phyloP scores from a whole-genome alignment of 495 filamentous ascomycete species.

The Penicillium nucicola region DNA sequence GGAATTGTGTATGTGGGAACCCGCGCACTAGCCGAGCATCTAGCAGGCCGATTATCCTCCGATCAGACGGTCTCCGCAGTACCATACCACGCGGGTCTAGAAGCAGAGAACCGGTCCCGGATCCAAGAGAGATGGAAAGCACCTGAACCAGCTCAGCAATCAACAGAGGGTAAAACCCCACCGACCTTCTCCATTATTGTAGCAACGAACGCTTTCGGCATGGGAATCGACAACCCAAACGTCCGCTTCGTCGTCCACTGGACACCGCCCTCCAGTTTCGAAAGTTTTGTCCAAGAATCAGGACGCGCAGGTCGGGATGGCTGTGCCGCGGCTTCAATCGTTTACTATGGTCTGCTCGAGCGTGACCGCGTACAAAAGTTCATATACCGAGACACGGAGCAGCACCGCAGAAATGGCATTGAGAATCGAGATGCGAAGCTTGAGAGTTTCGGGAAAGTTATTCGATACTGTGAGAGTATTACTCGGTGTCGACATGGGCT shows the following conservation, averaged over 20 bases:
- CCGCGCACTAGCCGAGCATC: slow-evolving; percentile 68
- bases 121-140: slow-evolving; percentile 69
- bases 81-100: slow-evolving; percentile 51
- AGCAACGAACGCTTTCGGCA: slow-evolving; percentile 92
- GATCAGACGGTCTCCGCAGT: slow-evolving; percentile 41
- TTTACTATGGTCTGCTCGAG: slow-evolving; percentile 86
- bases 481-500: slow-evolving; percentile 68
- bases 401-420: slow-evolving; percentile 33
- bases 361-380: slow-evolving; percentile 67
- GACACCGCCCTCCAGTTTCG: slow-evolving; percentile 87
- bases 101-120: slow-evolving; percentile 36
- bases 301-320: slow-evolving; percentile 89
- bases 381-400: slow-evolving; percentile 35
- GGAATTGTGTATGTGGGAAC: slow-evolving; percentile 90
- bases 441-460: slow-evolving; percentile 54
- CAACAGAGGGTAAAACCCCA: slow-evolving; percentile 3
- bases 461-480: slow-evolving; percentile 78
- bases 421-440: slow-evolving; percentile 39
- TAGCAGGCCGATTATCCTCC: slow-evolving; percentile 50
- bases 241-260: slow-evolving; percentile 94
- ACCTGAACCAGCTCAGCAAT: slow-evolving; percentile 42
- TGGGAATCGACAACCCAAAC: slow-evolving; percentile 95
- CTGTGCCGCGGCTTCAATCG: slow-evolving; percentile 76
- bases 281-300: slow-evolving; percentile 94
- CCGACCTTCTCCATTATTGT: slow-evolving; percentile 83